Conservation (phyloP, 78 protist species). For the Dictyostelium discoideum region dicty_2.7 NC_007090.3:1928001-1928500, state of each 20-base stretch:
- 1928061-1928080: conserved; percentile 84
- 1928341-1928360: conserved; percentile 76
- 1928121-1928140: conserved; percentile 83
- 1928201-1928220: conserved; percentile 80
- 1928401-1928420: conserved; percentile 48
- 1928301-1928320: conserved; percentile 81
- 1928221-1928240: conserved; percentile 79
- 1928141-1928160: conserved; percentile 87
- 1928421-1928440: conserved; percentile 75
- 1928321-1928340: conserved; percentile 21
- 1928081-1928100: conserved; percentile 80
- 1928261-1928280: conserved; percentile 85
- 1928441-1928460: conserved; percentile 89
- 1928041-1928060: conserved; percentile 88
- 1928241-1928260: conserved; percentile 85
- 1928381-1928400: conserved; percentile 78
- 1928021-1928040: conserved; percentile 76
- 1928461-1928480: conserved; percentile 89
- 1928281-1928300: conserved; percentile 86
- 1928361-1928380: conserved; percentile 75
- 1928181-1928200: conserved; percentile 75
- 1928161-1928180: conserved; percentile 42
- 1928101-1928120: conserved; percentile 73
- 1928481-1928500: conserved; percentile 34
- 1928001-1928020: conserved; percentile 84